Conservation (phyloP, 1,284 basidiomycete species). For the Xerocomus minutiporus region DNA sequence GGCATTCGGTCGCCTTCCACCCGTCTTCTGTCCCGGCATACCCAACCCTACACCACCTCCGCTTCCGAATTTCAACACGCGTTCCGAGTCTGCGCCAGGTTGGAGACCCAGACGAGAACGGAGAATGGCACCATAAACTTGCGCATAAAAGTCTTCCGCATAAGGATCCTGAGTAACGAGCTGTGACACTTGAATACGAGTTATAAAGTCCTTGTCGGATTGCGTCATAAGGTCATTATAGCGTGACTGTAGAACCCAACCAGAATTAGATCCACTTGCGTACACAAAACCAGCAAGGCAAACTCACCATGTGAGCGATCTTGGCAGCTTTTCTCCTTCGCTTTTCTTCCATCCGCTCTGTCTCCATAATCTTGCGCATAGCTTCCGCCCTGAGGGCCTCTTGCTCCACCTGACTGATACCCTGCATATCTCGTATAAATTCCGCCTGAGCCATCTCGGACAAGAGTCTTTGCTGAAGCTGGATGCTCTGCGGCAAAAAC, state of each 20-base stretch:
- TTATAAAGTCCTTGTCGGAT: conserved; percentile 99
- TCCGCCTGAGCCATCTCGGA: conserved; percentile 69
- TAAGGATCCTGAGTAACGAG: conserved; percentile 96
- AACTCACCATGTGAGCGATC: conserved; percentile 75
- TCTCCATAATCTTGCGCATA: conserved; percentile 82
- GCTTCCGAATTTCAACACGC: conserved; percentile 78
- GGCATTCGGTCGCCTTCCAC: conserved; percentile 78
- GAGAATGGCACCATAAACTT: conserved; percentile 85
- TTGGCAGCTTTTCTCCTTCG: conserved; percentile 76
- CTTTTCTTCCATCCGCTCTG: conserved; percentile 81
- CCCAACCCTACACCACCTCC: conserved; percentile 76
- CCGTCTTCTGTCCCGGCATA: conserved; percentile 51
- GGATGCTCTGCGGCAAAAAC: conserved; percentile 56
- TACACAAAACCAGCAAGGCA: conserved; percentile 6
- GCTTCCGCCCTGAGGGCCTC: conserved; percentile 70
- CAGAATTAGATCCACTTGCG: neutral
- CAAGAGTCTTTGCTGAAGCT: conserved; percentile 66
- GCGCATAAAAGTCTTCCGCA: conserved; percentile 97
- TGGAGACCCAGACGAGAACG: conserved; percentile 74
- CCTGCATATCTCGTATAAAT: conserved; percentile 59
- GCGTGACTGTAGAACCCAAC: conserved; percentile 57
- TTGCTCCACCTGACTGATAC: conserved; percentile 55
- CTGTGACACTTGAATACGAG: conserved; percentile 97
- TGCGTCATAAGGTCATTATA: conserved; percentile 99
- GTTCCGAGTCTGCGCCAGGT: conserved; percentile 52